Base-by-base conservation (phyloP, 176 grass and related monocot genomes). In the Dendrocalamus sinicus region DNA sequence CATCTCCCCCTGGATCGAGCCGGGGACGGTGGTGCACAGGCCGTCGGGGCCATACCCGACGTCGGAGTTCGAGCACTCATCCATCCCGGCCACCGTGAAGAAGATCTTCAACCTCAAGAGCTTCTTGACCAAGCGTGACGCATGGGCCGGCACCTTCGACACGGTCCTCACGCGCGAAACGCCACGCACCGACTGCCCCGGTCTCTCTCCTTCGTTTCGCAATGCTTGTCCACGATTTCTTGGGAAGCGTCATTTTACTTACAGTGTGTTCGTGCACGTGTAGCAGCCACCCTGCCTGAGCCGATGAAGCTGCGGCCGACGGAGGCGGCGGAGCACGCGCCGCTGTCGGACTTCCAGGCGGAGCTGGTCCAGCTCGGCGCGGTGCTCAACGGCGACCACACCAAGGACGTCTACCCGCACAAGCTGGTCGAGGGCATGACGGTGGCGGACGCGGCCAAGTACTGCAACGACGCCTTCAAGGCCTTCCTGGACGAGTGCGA, bases 41-140 rank as follows among this genome's bases (percentile, higher is more conserved):
- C 90, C 95, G 41, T 66, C 74, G 10, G 90, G 84, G 6, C 95
- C 95, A 0, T 22, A 84, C 12, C 62, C 90, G 9, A 86, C 86
- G 22, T 97, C 95, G 0, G 80, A 94, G 87, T 97, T 89, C 77
- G 95, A 97, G 88, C 95, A 94, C 76, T 94, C 95, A 0, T 97
- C 95, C 48, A 94, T 94, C 50, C 92, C 92, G 28, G 95, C 95
- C 23, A 97, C 90, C 3, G 85, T 94, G 66, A 94, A 91, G 83
- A 98, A 91, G 66, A 89, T 98, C 40, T 98, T 98, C 87, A 89
- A 93, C 82, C 92, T 98, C 37, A 76, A 85, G 0, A 71, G 63
- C 55, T 98, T 97, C 86, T 87, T 97, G 66, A 97, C 90, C 55
- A 91, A 90, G 35, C 92, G 92, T 1, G 95, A 97, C 52, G 87